Base-by-base conservation (phyloP, 2,329 filamentous ascomycete species). In the Cadophora malorum region DNA sequence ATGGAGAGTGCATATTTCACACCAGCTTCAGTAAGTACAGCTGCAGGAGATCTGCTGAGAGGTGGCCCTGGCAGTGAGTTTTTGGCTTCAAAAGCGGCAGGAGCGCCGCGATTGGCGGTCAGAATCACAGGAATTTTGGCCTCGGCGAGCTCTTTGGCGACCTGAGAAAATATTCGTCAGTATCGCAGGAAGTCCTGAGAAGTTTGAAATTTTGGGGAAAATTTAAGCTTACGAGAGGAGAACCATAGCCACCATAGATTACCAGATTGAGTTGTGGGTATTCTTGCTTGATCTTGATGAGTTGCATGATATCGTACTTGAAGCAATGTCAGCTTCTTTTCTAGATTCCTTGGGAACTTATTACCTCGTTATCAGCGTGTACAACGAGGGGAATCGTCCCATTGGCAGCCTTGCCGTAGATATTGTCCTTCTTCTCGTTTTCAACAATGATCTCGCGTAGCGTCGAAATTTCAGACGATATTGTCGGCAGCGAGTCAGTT, bases 61-160 rank as follows among this genome's bases (percentile, higher is more conserved):
- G 82, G 82, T 4, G 81, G 82, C 0, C 82, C 82, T 0, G 79
- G 74, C 0, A 83, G 75, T 3, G 77, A 74, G 53, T 80, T 76
- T 12, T 76, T 76, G 50, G 77, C 79, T 7, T 81, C 78, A 74
- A 79, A 83, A 16, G 50, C 66, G 49, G 77, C 74, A 0, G 77
- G 77, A 5, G 73, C 79, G 1, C 76, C 75, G 3, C 80, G 79
- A 50, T 77, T 78, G 16, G 75, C 77, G n/a, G 80, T 79, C 2
- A 83, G 74, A 28, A 84, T 81, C n/a, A 83, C 74, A 2, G 81
- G 78, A 31, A 83, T 79, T 19, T 75, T 73, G n/a, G 79, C 77
- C 28, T 74, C 72, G 4, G 81, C 80, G 3, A 83, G 76, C 31
- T 81, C 79, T 25, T 77, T 70, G 16, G 80, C 81, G 4, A 81